These are phyloP conservation scores for Chaetomium cochliodes DNA, from an alignment of 495 filamentous ascomycete species.

Conservation along the genomic window DNA sequence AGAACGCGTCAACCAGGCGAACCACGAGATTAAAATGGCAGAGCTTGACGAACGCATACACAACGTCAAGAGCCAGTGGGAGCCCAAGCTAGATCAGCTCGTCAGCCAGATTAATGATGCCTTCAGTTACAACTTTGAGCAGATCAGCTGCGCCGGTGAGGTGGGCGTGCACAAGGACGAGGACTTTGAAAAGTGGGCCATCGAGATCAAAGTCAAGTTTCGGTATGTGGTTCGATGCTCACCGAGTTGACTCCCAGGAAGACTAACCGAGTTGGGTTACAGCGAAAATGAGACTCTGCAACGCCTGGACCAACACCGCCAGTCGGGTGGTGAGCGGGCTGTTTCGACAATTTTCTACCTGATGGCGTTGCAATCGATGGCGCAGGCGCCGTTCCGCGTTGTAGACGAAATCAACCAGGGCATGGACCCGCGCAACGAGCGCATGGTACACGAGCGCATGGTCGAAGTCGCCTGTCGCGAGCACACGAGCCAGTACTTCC, in stretches of 20 bases:
- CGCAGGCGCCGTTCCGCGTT: slow-evolving; percentile 95
- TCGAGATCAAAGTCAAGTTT: slow-evolving; percentile 93
- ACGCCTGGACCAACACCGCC: slow-evolving; percentile 82
- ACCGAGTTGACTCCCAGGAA: background rate
- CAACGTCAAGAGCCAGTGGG: slow-evolving; percentile 64
- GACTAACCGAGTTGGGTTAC: slow-evolving; percentile 8
- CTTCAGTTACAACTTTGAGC: slow-evolving; percentile 84
- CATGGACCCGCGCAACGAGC: slow-evolving; percentile 98
- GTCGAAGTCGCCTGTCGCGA: slow-evolving; percentile 86
- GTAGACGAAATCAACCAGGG: slow-evolving; percentile 99
- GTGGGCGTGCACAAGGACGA: slow-evolving; percentile 77
- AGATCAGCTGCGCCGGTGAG: slow-evolving; percentile 94
- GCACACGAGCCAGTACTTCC: slow-evolving; percentile 75
- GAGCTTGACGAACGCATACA: slow-evolving; percentile 56
- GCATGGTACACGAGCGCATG: slow-evolving; percentile 95
- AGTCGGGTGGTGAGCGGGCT: slow-evolving; percentile 93
- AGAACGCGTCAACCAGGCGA: slow-evolving; percentile 41
- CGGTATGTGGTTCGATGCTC: slow-evolving; percentile 53
- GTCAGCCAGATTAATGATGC: slow-evolving; percentile 80
- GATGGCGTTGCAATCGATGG: slow-evolving; percentile 94
- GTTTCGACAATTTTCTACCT: slow-evolving; percentile 99
- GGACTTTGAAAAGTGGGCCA: slow-evolving; percentile 90
- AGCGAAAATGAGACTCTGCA: slow-evolving; percentile 82
- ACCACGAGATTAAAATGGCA: slow-evolving; percentile 52
- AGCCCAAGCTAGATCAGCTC: slow-evolving; percentile 77